These are phyloP conservation scores for Pseudonitzschia multiseries DNA, from an alignment of 108 stramenopile species.

Conservation along the genomic window DNA sequence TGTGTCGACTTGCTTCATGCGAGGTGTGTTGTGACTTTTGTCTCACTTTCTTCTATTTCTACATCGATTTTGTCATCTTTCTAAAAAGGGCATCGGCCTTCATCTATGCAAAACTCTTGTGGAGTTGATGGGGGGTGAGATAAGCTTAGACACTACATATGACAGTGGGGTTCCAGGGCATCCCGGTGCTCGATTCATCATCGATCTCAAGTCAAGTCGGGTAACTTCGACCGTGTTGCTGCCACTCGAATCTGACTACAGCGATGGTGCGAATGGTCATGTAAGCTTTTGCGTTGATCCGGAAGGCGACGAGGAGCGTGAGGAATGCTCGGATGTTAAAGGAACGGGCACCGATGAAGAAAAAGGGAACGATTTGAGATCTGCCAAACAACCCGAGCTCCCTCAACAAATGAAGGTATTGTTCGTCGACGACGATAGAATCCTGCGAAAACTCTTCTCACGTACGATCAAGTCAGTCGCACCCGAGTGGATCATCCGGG, in stretches of 20 bases:
- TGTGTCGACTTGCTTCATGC: not conserved
- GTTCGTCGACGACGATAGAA: slow-evolving; percentile 56
- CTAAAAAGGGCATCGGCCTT: slow-evolving; percentile 47
- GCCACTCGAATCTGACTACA: not conserved
- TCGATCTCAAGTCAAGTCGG: slow-evolving; percentile 29
- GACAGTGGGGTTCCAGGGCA: slow-evolving; percentile 45
- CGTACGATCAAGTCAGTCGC: slow-evolving; percentile 38
- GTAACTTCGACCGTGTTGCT: slow-evolving; percentile 7
- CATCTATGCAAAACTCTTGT: slow-evolving; percentile 49
- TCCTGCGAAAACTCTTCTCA: slow-evolving; percentile 51
- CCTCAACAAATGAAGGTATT: slow-evolving; percentile 38
- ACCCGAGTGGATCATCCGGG: slow-evolving; percentile 46
- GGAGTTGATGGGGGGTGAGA: slow-evolving; percentile 52
- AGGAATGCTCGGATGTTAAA: not conserved
- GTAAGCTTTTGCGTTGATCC: not conserved
- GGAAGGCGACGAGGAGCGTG: not conserved
- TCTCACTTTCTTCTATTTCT: not conserved
- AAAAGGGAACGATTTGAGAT: not conserved
- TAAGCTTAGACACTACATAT: slow-evolving; percentile 43
- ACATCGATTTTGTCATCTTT: not conserved
- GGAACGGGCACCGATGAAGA: not conserved
- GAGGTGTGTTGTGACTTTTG: not conserved
- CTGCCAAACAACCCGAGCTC: slow-evolving; percentile 16
- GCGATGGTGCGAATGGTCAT: not conserved
- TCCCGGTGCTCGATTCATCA: slow-evolving; percentile 50